phyloP scores from a whole-genome alignment of 2,329 filamentous ascomycete genomes.

The Bertia moriformis region DNA sequence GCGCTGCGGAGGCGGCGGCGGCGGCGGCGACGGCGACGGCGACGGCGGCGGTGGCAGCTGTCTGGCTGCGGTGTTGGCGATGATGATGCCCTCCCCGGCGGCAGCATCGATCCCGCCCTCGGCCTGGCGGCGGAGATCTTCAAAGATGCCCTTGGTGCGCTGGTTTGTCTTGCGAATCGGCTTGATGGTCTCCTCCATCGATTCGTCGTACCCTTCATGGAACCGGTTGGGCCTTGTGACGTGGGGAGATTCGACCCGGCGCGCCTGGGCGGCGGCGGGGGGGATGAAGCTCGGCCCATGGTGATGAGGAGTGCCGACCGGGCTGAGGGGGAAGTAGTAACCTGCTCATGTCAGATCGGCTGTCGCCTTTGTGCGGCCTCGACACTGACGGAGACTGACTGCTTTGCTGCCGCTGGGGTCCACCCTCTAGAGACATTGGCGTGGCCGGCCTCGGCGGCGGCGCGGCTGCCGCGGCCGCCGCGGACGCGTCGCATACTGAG shows the following conservation, averaged over 20 bases:
- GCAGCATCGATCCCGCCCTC: slow-evolving; percentile 26
- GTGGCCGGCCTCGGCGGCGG: slow-evolving; percentile 46
- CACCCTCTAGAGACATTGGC: slow-evolving; percentile 26
- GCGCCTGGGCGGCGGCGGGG: slow-evolving; percentile 18
- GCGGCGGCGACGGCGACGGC: slow-evolving; percentile 16
- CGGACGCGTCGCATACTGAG: background rate
- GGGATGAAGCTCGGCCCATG: slow-evolving; percentile 22
- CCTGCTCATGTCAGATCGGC: too few species aligned
- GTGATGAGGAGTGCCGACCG: slow-evolving; percentile 49
- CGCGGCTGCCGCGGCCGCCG: slow-evolving; percentile 28
- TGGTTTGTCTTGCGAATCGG: slow-evolving; percentile 27
- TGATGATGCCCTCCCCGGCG: too few species aligned
- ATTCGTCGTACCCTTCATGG: slow-evolving; percentile 46
- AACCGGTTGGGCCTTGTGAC: slow-evolving; percentile 28
- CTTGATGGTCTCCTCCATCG: slow-evolving; percentile 53
- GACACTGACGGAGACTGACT: slow-evolving; percentile 4
- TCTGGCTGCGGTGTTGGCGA: background rate
- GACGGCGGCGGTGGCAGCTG: slow-evolving; percentile 20
- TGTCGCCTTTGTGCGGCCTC: slow-evolving; percentile 24
- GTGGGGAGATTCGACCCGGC: slow-evolving; percentile 14
- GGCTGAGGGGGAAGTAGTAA: slow-evolving; percentile 56
- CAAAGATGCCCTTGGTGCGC: slow-evolving; percentile 35
- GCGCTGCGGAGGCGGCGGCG: background rate
- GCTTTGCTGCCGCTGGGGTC: slow-evolving; percentile 4
- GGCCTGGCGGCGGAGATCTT: slow-evolving; percentile 40